Conservation (phyloP, 192 early-diverging fungal species). For the Mortierella hygrophila region DNA sequence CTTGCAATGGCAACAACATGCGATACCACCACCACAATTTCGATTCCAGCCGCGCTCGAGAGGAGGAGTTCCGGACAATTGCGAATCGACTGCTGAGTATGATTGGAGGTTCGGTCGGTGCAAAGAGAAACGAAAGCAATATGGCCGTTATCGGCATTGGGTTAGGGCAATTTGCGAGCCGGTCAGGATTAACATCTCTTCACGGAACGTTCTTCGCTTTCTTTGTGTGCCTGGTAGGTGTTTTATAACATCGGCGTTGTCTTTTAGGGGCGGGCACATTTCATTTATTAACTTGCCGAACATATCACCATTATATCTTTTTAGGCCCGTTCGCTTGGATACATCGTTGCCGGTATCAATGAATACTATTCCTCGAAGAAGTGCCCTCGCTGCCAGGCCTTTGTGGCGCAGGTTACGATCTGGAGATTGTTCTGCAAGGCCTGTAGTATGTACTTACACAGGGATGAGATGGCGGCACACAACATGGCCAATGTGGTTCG, state of each 20-base stretch:
- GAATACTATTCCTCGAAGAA: conserved; percentile 10
- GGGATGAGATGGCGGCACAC: background rate
- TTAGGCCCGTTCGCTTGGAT: conserved; percentile 6
- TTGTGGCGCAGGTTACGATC: background rate
- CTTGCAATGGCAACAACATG: conserved; percentile 16
- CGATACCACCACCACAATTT: background rate
- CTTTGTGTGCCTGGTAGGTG: conserved; percentile 1
- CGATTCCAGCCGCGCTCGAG: background rate
- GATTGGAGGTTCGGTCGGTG: conserved; percentile 9
- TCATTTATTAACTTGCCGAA: background rate
- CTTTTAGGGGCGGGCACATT: background rate
- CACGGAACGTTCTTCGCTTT: background rate
- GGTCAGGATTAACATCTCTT: background rate
- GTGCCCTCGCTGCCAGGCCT: background rate
- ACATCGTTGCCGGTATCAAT: background rate
- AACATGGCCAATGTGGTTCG: conserved; percentile 14
- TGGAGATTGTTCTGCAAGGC: background rate
- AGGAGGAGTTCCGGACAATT: conserved; percentile 6
- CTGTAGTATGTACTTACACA: background rate
- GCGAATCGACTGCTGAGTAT: conserved; percentile 6
- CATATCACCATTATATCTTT: background rate
- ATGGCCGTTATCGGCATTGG: background rate
- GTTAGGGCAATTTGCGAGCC: background rate
- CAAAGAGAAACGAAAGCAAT: background rate
- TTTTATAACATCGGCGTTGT: background rate